phyloP scores from a whole-genome alignment of 805 yeast genomes.

The Starmerella bombi region DNA sequence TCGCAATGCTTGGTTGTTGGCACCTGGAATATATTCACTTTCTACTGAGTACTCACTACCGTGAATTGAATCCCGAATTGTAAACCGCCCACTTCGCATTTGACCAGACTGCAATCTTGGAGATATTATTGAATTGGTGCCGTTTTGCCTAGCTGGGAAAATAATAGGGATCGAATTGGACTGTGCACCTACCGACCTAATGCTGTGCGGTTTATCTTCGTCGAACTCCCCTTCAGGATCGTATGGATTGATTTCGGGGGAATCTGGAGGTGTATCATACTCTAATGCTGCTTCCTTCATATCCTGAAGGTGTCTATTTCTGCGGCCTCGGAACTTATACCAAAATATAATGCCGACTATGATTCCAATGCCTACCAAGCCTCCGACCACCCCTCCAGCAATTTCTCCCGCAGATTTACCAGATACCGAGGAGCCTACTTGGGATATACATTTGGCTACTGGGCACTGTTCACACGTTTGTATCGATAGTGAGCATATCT shows the following conservation, averaged over 20 bases:
- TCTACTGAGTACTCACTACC: conserved; percentile 13
- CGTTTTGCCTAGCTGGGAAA: conserved; percentile 1
- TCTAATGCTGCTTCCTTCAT: conserved; percentile 4
- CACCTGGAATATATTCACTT: conserved; percentile 6
- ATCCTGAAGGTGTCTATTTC: conserved; percentile 8
- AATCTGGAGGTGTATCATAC: conserved; percentile 15
- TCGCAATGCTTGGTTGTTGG: conserved; percentile 10
- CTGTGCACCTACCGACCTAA: conserved; percentile 31
- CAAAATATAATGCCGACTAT: conserved; percentile 25
- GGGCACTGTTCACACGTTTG: conserved; percentile 51
- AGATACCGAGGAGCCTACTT: background rate
- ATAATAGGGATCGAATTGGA: conserved; percentile 75
- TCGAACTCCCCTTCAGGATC: conserved; percentile 15
- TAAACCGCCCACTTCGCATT: conserved; percentile 5
- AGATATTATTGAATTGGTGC: background rate
- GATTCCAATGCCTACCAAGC: conserved; percentile 35
- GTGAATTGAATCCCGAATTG: conserved; percentile 27
- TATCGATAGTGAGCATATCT: conserved; percentile 42
- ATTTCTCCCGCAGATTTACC: conserved; percentile 38
- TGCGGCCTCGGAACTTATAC: conserved; percentile 14
- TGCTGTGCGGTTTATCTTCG: conserved; percentile 11
- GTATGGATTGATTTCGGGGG: conserved; percentile 18
- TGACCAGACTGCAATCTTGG: background rate
- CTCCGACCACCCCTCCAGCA: conserved; percentile 63
- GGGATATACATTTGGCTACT: conserved; percentile 34